These are phyloP conservation scores for Gossypium armourianum DNA, from an alignment of 441 rosid genomes.

Conservation along the genomic window DNA sequence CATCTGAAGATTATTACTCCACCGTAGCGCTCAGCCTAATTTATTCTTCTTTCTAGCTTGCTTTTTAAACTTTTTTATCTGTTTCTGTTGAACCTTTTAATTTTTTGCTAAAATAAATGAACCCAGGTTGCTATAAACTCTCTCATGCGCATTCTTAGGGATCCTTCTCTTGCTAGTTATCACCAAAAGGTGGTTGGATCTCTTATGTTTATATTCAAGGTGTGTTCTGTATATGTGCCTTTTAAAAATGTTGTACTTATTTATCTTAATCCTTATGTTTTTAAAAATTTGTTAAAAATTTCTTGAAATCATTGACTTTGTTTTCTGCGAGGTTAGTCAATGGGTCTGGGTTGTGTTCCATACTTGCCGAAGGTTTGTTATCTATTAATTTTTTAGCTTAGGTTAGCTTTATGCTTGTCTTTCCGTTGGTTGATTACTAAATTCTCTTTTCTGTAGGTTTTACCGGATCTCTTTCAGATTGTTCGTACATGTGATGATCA, in stretches of 20 bases:
- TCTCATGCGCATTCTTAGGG: constrained; percentile 95
- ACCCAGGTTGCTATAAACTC: constrained; percentile 92
- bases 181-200: constrained; percentile 99
- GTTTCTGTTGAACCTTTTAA: neutral
- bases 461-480: constrained; percentile 92
- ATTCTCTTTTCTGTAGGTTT: constrained; percentile 43
- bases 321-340: constrained; percentile 72
- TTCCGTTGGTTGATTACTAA: neutral
- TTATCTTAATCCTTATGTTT: constrained; percentile 1
- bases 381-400: constrained; percentile 11
- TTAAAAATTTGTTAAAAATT: constrained; percentile 6
- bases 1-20: constrained; percentile 92
- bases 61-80: constrained; percentile 12
- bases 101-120: constrained; percentile 5
- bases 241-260: neutral
- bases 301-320: constrained; percentile 5
- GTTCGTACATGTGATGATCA: constrained; percentile 88
- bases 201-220: constrained; percentile 96
- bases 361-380: constrained; percentile 84
- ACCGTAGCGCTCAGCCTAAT: constrained; percentile 44
- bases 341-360: constrained; percentile 98
- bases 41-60: constrained; percentile 14
- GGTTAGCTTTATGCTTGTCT: neutral
- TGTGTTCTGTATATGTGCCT: constrained; percentile 19
- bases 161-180: constrained; percentile 90